Evolutionary conservation across 2,329 filamentous ascomycete species (phyloP).

Genomic region (Cercospora beticola): DNA sequence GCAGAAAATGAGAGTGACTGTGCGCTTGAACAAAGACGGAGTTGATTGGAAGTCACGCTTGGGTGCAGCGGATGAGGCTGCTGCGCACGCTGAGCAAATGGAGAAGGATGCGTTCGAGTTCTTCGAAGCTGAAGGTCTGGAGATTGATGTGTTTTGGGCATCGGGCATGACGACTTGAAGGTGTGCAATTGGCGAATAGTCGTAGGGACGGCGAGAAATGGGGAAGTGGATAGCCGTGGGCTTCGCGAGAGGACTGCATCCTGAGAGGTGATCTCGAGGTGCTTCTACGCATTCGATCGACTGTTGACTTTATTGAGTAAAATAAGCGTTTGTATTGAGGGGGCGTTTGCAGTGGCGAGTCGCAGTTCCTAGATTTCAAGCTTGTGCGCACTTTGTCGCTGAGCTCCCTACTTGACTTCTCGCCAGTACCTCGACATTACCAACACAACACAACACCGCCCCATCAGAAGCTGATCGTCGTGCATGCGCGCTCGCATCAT

Average conservation of each 20-base stretch:
- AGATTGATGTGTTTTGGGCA: background rate
- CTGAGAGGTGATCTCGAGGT: background rate
- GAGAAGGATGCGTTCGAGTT: background rate
- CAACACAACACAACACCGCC: background rate
- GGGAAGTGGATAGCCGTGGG: background rate
- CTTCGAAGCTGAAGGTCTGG: background rate
- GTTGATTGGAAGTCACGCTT: background rate
- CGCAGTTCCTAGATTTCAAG: background rate
- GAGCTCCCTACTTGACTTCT: background rate
- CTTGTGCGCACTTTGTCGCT: background rate
- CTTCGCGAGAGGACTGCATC: background rate
- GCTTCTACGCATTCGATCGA: background rate
- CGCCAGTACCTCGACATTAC: background rate
- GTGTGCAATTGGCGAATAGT: background rate
- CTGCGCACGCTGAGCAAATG: background rate
- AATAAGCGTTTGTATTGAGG: background rate
- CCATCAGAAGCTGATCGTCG: background rate
- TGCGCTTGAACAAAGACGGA: background rate
- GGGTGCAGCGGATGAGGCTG: background rate
- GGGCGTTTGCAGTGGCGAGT: background rate
- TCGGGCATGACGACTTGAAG: background rate
- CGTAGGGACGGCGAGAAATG: background rate
- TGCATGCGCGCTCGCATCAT: too few species aligned
- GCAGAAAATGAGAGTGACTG: background rate
- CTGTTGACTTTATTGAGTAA: background rate